Evolutionary conservation across 2,329 filamentous ascomycete genomes (phyloP).

Genomic region (Emergomyces africanus): DNA sequence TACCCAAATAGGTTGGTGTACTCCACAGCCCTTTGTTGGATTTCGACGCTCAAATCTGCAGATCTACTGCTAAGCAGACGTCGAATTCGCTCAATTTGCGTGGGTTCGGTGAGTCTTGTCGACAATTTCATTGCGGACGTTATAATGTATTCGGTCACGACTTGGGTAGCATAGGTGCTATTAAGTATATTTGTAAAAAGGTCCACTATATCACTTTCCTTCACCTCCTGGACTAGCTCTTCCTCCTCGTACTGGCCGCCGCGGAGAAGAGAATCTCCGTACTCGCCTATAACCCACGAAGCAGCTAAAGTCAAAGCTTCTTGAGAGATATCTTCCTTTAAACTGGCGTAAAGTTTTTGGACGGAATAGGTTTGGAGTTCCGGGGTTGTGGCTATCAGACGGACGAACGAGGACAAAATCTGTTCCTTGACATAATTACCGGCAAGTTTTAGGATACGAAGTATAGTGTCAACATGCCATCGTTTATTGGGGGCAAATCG

Average conservation of each 20-base stretch:
- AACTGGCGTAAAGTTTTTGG: conserved; percentile 78
- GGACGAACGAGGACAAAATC: conserved; percentile 91
- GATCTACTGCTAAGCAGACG: conserved; percentile 65
- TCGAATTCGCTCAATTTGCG: conserved; percentile 78
- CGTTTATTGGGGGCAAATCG: conserved; percentile 92
- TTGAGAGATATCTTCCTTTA: conserved; percentile 96
- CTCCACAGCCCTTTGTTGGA: conserved; percentile 91
- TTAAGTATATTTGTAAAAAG: conserved; percentile 85
- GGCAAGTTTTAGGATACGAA: conserved; percentile 82
- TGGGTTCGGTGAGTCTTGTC: conserved; percentile 66
- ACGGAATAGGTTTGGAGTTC: conserved; percentile 94
- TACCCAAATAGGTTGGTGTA: conserved; percentile 90
- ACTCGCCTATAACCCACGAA: conserved; percentile 97
- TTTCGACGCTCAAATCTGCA: conserved; percentile 82
- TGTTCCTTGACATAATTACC: conserved; percentile 97
- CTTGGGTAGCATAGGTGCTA: conserved; percentile 86
- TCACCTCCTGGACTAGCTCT: conserved; percentile 70
- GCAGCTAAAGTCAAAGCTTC: conserved; percentile 88
- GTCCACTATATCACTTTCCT: conserved; percentile 81
- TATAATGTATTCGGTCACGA: conserved; percentile 89
- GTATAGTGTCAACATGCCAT: conserved; percentile 98
- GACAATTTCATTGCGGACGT: conserved; percentile 93
- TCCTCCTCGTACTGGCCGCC: conserved; percentile 92
- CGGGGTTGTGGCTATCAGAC: conserved; percentile 84
- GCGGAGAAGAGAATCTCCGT: conserved; percentile 75